Evolutionary conservation across 2,329 filamentous ascomycete species (phyloP).

Genomic region (Fusarium armeniacum): DNA sequence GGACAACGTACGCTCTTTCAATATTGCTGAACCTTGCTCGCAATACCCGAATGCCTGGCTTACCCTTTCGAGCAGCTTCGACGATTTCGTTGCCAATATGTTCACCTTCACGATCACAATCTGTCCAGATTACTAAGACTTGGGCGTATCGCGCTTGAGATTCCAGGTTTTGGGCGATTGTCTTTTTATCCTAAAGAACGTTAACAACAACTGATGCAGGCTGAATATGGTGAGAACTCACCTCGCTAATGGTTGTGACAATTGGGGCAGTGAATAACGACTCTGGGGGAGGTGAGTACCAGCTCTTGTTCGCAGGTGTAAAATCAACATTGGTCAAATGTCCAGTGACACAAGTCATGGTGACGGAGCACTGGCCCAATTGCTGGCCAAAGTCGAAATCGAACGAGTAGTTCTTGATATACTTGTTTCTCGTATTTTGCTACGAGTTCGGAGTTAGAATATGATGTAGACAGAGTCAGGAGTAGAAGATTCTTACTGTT

Average conservation of each 20-base stretch:
- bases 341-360: slow-evolving; percentile 93
- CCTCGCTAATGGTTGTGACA: slow-evolving; percentile 74
- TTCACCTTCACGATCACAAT: slow-evolving; percentile 97
- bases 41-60: slow-evolving; percentile 81
- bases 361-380: slow-evolving; percentile 87
- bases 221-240: slow-evolving; percentile 55
- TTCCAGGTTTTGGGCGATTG: slow-evolving; percentile 87
- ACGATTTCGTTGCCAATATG: slow-evolving; percentile 95
- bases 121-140: slow-evolving; percentile 95
- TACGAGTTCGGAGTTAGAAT: slow-evolving; percentile 56
- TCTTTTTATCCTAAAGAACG: slow-evolving; percentile 75
- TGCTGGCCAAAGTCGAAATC: slow-evolving; percentile 84
- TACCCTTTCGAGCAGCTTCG: slow-evolving; percentile 81
- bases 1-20: slow-evolving; percentile 78
- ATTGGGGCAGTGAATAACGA: slow-evolving; percentile 87
- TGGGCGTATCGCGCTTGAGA: slow-evolving; percentile 79
- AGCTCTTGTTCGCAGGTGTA: slow-evolving; percentile 78
- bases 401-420: slow-evolving; percentile 95
- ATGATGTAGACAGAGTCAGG: not conserved
- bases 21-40: slow-evolving; percentile 96
- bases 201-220: slow-evolving; percentile 25
- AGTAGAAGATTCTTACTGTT: slow-evolving; percentile 68
- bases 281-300: slow-evolving; percentile 84
- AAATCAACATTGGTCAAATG: slow-evolving; percentile 90
- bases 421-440: slow-evolving; percentile 78